Percentiles rank a stretch among this genome's conserved stretches.
Evolutionary conservation across 306 rosid species (phyloP).

Genomic region (Cicer bijugum): DNA sequence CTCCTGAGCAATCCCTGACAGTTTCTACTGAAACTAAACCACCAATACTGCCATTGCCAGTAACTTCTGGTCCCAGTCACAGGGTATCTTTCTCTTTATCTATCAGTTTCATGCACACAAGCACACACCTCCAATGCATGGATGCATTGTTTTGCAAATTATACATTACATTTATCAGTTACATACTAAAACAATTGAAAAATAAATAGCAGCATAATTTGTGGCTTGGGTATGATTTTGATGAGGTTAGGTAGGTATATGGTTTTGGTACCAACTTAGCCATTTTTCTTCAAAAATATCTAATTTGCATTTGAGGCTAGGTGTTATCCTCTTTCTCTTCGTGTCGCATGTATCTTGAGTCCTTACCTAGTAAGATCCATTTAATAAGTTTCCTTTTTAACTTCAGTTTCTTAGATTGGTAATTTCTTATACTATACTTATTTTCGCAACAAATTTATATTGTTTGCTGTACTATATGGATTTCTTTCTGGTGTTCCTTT

Average conservation of each 20-base stretch:
- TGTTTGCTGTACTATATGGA: background rate
- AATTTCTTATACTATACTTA: background rate
- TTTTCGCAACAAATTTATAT: background rate
- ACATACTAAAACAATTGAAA: background rate
- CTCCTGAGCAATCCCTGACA: slow-evolving; percentile 54
- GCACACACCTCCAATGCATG: background rate
- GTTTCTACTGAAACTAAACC: slow-evolving; percentile 69
- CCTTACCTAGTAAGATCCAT: background rate
- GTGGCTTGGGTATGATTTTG: background rate
- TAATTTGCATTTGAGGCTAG: background rate
- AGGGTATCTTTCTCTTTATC: slow-evolving; percentile 53
- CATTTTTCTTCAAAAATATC: background rate
- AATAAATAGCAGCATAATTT: background rate
- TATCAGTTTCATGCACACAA: slow-evolving; percentile 1
- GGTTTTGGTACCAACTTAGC: background rate
- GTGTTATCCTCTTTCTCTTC: background rate
- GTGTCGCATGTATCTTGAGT: background rate
- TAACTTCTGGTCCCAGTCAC: slow-evolving; percentile 53
- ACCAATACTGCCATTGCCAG: slow-evolving; percentile 84
- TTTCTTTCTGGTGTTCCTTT: background rate
- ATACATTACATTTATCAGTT: background rate
- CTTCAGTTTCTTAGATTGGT: background rate
- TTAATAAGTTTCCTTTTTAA: slow-evolving; percentile 15
- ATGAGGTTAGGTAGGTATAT: background rate
- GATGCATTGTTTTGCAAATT: background rate